These are phyloP conservation scores for Stellera chamaejasme DNA, from an alignment of 345 rosid species.

Conservation along the genomic window DNA sequence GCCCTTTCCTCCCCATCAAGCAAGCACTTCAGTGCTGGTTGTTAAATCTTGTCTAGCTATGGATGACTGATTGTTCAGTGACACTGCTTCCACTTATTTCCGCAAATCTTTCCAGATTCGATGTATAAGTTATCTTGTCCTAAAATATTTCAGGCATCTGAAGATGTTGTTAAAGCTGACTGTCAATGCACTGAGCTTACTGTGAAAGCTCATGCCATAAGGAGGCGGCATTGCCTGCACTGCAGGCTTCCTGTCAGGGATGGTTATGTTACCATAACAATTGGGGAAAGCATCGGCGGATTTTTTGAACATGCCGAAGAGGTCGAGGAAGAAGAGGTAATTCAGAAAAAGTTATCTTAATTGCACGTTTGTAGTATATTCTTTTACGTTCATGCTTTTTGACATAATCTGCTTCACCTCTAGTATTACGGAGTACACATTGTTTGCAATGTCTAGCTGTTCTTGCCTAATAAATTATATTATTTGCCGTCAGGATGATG, in stretches of 20 bases:
- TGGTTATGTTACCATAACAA: constrained; percentile 75
- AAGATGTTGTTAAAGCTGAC: constrained; percentile 73
- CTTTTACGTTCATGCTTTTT: too few relatives aligned
- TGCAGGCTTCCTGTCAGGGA: constrained; percentile 89
- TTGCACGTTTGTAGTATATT: too few relatives aligned
- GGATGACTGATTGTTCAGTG: too few relatives aligned
- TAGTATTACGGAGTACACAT: too few relatives aligned
- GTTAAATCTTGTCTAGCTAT: too few relatives aligned
- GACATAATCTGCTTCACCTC: too few relatives aligned
- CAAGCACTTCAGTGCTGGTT: too few relatives aligned
- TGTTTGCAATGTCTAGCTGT: too few relatives aligned
- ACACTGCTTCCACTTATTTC: too few relatives aligned
- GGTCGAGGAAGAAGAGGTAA: constrained; percentile 98
- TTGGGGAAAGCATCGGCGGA: constrained; percentile 70
- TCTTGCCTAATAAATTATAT: not conserved
- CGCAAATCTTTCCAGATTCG: not conserved
- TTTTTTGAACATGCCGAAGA: constrained; percentile 98
- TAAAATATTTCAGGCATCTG: constrained; percentile 38
- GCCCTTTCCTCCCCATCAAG: too few relatives aligned
- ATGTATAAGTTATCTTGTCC: not conserved
- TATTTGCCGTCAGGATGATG: constrained; percentile 63
- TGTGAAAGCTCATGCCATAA: constrained; percentile 88
- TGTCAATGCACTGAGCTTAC: constrained; percentile 71
- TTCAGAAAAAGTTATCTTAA: too few relatives aligned
- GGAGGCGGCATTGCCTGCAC: constrained; percentile 81